Percentiles rank a stretch among this genome's conserved stretches.
These are phyloP conservation scores for Tylopilus vinaceipallidus DNA, from an alignment of 768 basidiomycete species.

Conservation along the genomic window DNA sequence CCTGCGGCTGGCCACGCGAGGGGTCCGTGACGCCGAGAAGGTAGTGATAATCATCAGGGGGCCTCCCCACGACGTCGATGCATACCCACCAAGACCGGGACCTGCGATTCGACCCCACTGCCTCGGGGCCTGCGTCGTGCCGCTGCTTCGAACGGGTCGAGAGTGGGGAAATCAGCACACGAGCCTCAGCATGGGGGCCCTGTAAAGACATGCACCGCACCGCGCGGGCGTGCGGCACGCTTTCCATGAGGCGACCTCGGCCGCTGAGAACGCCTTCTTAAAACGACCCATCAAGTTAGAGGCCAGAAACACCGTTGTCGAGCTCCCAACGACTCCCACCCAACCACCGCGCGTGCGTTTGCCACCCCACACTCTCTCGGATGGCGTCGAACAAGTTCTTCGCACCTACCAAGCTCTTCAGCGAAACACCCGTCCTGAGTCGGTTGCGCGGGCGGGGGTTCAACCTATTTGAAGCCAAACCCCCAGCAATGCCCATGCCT, in stretches of 20 bases:
- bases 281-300: slow-evolving; percentile 15
- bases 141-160: slow-evolving; percentile 10
- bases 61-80: not conserved
- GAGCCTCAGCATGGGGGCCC: slow-evolving; percentile 4
- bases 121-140: slow-evolving; percentile 5
- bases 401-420: slow-evolving; percentile 18
- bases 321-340: slow-evolving; percentile 13
- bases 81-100: slow-evolving; percentile 1
- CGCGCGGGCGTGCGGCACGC: slow-evolving; percentile 28
- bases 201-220: slow-evolving; percentile 18
- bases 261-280: slow-evolving; percentile 19
- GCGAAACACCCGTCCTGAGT: slow-evolving; percentile 22
- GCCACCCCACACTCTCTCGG: slow-evolving; percentile 2
- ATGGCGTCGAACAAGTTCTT: slow-evolving; percentile 28
- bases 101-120: slow-evolving; percentile 4
- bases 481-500: slow-evolving; percentile 27
- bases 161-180: slow-evolving; percentile 15
- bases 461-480: slow-evolving; percentile 24
- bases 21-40: slow-evolving; percentile 20
- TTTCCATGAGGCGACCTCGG: slow-evolving; percentile 30
- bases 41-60: slow-evolving; percentile 12
- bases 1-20: slow-evolving; percentile 26
- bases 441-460: slow-evolving; percentile 27
- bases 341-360: slow-evolving; percentile 18
- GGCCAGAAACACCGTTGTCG: slow-evolving; percentile 22